Evolutionary conservation across 2,329 filamentous ascomycete species (phyloP), one percentile per base, ranked within the genome.

Genomic region (Aspergillus intermedius): DNA sequence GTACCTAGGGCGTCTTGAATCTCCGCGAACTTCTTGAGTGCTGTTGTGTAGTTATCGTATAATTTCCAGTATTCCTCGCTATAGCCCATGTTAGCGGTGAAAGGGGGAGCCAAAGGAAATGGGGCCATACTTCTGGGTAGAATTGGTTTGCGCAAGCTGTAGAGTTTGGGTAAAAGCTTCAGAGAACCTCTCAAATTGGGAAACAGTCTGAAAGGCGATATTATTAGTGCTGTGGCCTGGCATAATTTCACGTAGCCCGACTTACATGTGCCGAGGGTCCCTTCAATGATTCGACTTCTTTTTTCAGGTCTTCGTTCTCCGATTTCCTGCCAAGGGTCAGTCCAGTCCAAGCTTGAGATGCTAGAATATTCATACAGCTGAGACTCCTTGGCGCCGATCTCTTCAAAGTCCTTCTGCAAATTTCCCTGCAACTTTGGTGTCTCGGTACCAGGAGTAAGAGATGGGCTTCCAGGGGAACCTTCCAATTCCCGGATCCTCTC

Each of bases 401-500:
- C 67, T 47, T 72, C 70, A 34, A 73, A 66, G 51, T 73, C 69
- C 47, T 70, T 68, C 46, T 70, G 67, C 34, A 73, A 58, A 13
- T 64, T 72, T 21, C 64, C 67, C 42, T 69, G 67, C 50, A 66
- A 49, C 43, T 66, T 69, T 8, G 69, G 68, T 12, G 69, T 71
- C 25, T 67, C 61, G 23, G 62, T 64, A 13, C 67, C 65, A 17
- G 70, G 67, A 1, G 63, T 66, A 34, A 62, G 54, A 19, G 68
- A 67, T 47, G 63, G 62, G 52, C 66, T 70, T 48, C 68, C 62
- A 28, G 69, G 63, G 13, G 67, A 60, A 32, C 67, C 66, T 54
- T 72, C 64, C n/a, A 72, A 53, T 50, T 73, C 70, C 15, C 68
- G 63, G 32, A 71, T 64, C n/a, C 68, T 65, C 43, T 72, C 70